phyloP scores from a whole-genome alignment of 495 filamentous ascomycete species.

The Durotheca rogersii region DNA sequence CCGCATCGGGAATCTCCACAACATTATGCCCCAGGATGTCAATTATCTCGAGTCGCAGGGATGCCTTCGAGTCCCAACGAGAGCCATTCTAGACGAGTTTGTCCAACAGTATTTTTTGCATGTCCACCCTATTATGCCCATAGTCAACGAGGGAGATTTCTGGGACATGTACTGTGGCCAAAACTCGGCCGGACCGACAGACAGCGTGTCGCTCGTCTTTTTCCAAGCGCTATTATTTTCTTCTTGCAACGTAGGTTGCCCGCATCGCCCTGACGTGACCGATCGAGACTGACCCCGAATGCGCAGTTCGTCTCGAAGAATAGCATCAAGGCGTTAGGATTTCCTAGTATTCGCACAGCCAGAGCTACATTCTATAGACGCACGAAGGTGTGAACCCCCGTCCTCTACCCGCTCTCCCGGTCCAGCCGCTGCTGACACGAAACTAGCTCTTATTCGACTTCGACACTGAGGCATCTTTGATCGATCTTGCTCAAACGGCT shows the following conservation, averaged over 20 bases:
- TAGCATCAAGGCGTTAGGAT: constrained; percentile 46
- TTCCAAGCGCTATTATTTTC: constrained; percentile 53
- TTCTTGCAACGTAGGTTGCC: constrained; percentile 44
- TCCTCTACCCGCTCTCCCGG: neutral
- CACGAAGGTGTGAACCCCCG: constrained; percentile 36
- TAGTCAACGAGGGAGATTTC: constrained; percentile 51
- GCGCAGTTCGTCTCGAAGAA: constrained; percentile 44
- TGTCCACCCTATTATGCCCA: constrained; percentile 49
- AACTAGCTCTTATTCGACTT: constrained; percentile 38
- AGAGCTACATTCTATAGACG: constrained; percentile 46
- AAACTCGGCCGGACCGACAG: neutral
- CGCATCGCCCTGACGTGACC: too few relatives aligned
- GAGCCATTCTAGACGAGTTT: constrained; percentile 45
- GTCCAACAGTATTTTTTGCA: constrained; percentile 50
- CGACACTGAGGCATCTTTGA: constrained; percentile 36
- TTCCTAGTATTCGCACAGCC: constrained; percentile 44
- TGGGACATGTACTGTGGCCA: constrained; percentile 45
- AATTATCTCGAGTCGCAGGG: constrained; percentile 46
- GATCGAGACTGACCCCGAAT: neutral
- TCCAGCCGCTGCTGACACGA: constrained; percentile 1
- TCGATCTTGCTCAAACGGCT: constrained; percentile 45
- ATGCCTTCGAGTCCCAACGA: constrained; percentile 45
- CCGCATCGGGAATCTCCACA: constrained; percentile 34
- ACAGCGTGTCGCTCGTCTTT: constrained; percentile 48
- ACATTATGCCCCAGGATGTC: constrained; percentile 46